Evolutionary conservation across 78 protist species (phyloP), one percentile per base, ranked within the genome.

Genomic region (Goniomonas avonlea): DNA sequence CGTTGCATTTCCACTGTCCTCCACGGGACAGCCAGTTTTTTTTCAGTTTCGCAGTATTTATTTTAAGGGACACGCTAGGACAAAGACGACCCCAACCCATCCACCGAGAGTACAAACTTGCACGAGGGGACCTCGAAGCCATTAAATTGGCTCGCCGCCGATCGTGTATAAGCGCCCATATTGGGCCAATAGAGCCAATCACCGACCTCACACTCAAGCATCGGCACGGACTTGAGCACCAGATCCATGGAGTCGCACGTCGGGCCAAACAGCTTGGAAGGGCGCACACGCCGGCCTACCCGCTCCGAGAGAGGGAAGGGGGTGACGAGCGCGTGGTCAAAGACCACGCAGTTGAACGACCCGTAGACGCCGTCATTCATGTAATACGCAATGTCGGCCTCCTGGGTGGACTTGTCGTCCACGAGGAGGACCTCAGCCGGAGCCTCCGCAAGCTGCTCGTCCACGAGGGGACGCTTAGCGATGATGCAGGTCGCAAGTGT

Each of bases 151-250:
- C 88, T 53, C 48, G 90, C 87, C 5, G 96, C 93, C 63, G 47
- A 47, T 3, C 77, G 18, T 13, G 99, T 93, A 92, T 96, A 96
- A 21, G 98, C 95, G 45, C 99, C 99, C 95, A 96, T 91, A 86
- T 90, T 60, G 47, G 29, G 60, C 66, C 84, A 92, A 79, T 41
- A 40, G 45, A 96, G 65, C 96, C 96, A 94, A 60, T 93, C 95
- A 60, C 98, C 99, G 37, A 87, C 85, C 56, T 68, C 70, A 35
- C 93, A 84, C 79, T 85, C 89, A 21, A 96, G 98, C 45, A 95
- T 48, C 50, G 7, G 60, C 21, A 68, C 53, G 69, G 35, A 32
- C 40, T 4, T 18, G 58, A 40, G 23, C 31, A 73, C 59, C 48
- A 69, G 37, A 80, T 96, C 99, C 40, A 96, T 63, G 15, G 88